These are phyloP conservation scores for Cryptococcus jaspeensis DNA, from an alignment of 1,284 basidiomycete genomes.

Conservation along the genomic window DNA sequence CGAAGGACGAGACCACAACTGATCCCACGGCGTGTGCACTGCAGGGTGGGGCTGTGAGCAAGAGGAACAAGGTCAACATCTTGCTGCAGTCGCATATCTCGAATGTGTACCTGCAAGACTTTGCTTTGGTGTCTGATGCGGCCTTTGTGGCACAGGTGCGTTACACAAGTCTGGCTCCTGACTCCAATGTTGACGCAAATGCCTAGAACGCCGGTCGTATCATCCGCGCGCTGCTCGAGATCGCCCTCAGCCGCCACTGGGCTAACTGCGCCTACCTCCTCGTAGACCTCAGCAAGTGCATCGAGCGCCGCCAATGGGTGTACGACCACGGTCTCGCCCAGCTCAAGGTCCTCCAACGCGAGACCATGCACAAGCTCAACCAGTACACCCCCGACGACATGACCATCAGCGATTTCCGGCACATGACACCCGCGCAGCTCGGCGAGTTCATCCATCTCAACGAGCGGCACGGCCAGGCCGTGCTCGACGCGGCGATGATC, in stretches of 20 bases:
- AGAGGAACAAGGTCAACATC: constrained; percentile 90
- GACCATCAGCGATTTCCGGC: constrained; percentile 71
- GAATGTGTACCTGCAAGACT: constrained; percentile 78
- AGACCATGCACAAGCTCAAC: constrained; percentile 76
- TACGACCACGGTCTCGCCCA: constrained; percentile 90
- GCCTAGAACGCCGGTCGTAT: constrained; percentile 94
- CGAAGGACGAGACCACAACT: constrained; percentile 3
- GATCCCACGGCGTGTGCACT: background rate
- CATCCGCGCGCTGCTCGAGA: constrained; percentile 88
- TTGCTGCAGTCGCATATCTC: constrained; percentile 92
- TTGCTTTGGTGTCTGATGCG: constrained; percentile 93
- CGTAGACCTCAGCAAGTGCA: constrained; percentile 88
- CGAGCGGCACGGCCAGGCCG: constrained; percentile 74
- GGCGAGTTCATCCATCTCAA: constrained; percentile 86
- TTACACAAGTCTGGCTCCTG: background rate
- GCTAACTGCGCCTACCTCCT: constrained; percentile 76
- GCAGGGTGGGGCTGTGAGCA: constrained; percentile 74
- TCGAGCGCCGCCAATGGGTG: constrained; percentile 92
- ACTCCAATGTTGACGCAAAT: no score
- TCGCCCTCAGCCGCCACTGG: constrained; percentile 89
- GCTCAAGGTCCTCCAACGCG: constrained; percentile 67
- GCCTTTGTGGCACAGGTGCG: constrained; percentile 78
- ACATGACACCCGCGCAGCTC: constrained; percentile 70
- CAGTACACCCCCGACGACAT: constrained; percentile 78
- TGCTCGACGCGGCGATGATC: constrained; percentile 76